Evolutionary conservation across 1,139 yeast genomes (phyloP), one percentile per base, ranked within the genome.

Genomic region (Pichia sp.): DNA sequence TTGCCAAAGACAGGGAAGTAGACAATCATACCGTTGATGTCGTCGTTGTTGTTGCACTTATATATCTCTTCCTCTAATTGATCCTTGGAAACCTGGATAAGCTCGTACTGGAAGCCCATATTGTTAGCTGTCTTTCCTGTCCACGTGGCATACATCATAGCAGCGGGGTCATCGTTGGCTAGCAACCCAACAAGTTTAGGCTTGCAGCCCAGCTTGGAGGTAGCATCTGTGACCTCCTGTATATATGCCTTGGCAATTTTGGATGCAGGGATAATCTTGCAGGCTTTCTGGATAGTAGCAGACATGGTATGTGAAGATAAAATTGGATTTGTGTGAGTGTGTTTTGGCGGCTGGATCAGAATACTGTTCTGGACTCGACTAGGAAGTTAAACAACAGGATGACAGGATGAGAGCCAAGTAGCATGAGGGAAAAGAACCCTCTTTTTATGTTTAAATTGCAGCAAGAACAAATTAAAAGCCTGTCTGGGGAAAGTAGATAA

Each of bases 1-100:
- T 88, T 89, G 2, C 96, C 96, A 70, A 89, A 93, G 3, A 93
- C 98, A 0, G 99, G 99, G 78, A 91, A 93, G 69, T 93, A 93
- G n/a, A 93, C 93, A 90, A 93, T 90, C 60, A 93, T 93, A 28
- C 99, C 99, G 65, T 89, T 85, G 36, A 93, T 89, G 1, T 68
- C 62, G 51, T 79, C 82, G 63, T 91, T 95, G 31, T 76, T 75
- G 67, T 93, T 93, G 54, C 98, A 97, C 48, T 78, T 81, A 51
- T 90, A 79, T 56, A 93, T 80, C 30, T 83, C 84, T 58, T 84
- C 90, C 68, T 93, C 99, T 57, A 93, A 75, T 40, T 85, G 87
- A 61, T 93, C 96, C 67, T 87, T 88, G 21, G 71, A 72, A 10
- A 86, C 83, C 57, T 77, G 76, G 48, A 89, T 74, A 59, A 95